Conservation (phyloP, 495 filamentous ascomycete species). For the Tuber aestivum region DNA sequence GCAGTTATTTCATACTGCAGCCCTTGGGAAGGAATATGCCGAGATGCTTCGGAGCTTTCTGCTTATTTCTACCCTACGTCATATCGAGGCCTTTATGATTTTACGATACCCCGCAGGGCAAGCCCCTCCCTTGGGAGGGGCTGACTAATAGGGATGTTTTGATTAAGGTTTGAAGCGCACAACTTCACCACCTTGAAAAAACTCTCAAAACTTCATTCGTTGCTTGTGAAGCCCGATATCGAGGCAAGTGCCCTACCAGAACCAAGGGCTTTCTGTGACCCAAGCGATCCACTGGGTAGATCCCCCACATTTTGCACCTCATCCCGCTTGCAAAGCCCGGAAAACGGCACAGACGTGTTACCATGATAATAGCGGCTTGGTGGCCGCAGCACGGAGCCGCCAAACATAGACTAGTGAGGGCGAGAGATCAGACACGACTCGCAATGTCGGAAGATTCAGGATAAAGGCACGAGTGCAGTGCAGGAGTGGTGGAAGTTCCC, state of each 20-base stretch:
- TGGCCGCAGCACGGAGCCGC: background rate
- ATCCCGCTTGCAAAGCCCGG: background rate
- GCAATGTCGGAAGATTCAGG: background rate
- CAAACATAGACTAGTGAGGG: background rate
- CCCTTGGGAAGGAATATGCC: background rate
- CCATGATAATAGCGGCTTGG: background rate
- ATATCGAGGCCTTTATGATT: slow-evolving; percentile 1
- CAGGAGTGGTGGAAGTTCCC: background rate
- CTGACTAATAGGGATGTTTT: background rate
- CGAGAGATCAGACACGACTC: background rate
- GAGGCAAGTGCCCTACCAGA: background rate
- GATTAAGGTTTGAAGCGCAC: background rate
- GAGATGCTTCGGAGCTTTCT: background rate
- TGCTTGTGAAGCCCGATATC: background rate
- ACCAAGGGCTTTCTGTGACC: background rate
- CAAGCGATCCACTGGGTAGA: background rate
- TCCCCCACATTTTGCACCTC: background rate
- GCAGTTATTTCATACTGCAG: background rate
- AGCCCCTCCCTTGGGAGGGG: background rate
- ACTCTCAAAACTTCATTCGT: background rate
- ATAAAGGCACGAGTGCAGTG: background rate
- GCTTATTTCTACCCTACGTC: background rate
- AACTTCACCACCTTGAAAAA: background rate
- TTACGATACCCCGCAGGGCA: background rate
- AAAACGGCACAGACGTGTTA: background rate